Conservation (phyloP, 2,329 filamentous ascomycete genomes). For the Colletotrichum acutatum region DNA sequence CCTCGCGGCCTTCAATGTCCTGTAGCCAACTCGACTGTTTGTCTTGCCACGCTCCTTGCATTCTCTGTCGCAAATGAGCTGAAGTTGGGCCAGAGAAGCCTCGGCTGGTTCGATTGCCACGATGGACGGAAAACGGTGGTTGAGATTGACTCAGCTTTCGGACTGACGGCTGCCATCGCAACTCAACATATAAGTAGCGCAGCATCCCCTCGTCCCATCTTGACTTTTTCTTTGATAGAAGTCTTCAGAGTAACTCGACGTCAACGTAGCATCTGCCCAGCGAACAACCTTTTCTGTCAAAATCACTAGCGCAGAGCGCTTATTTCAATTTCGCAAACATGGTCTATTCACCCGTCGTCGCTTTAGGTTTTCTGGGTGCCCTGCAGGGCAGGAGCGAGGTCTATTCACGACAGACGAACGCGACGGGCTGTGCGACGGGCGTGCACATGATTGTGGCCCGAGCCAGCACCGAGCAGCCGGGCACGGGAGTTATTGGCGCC, state of each 20-base stretch:
- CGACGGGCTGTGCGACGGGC: constrained; percentile 45
- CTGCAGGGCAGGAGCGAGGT: constrained; percentile 4
- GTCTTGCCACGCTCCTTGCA: not conserved
- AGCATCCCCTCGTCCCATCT: constrained; percentile 16
- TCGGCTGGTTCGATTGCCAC: not conserved
- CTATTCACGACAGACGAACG: not conserved
- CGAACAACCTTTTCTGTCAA: not conserved
- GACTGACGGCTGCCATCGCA: constrained; percentile 26
- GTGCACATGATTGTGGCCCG: constrained; percentile 53
- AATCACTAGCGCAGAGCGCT: not conserved
- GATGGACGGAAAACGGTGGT: not conserved
- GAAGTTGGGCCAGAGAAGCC: not conserved
- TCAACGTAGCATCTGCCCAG: not conserved
- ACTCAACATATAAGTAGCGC: constrained; percentile 14
- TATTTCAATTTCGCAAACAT: not conserved
- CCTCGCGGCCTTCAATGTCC: not conserved
- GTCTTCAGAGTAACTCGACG: not conserved
- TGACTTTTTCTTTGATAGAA: not conserved
- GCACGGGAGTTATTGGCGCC: constrained; percentile 46
- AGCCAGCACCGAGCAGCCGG: constrained; percentile 48
- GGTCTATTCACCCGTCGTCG: constrained; percentile 26
- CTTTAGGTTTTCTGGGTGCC: constrained; percentile 24
- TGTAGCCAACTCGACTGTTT: not conserved
- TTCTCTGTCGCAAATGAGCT: constrained; percentile 3
- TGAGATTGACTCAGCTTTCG: not conserved